Evolutionary conservation across 108 stramenopile genomes (phyloP), one percentile per base, ranked within the genome.

Genomic region (Skeletonema grethae): DNA sequence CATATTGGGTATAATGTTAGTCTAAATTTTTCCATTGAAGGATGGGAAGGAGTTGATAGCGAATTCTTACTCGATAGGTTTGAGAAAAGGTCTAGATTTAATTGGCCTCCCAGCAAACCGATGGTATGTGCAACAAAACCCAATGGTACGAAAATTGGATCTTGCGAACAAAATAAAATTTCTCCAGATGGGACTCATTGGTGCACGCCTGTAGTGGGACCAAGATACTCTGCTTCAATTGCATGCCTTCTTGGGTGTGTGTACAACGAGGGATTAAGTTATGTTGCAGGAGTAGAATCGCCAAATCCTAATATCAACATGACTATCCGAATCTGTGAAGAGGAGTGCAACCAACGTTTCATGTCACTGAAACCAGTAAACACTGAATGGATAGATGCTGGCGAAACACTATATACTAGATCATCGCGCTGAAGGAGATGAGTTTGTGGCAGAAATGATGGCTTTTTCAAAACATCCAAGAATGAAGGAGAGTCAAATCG

Each of bases 231-330:
- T 22, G 75, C 62, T 8, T 57, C 61, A 1, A 15, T 69, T 16
- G 75, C 75, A 34, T 76, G 75, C 38, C 69, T 76, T 38, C 36
- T 76, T 25, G 75, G 75, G 38, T 75, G 74, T 34, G 63, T 75
- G 36, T 75, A 75, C 16, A 75, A 75, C 60, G 73, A 48, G 65
- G n/a, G 39, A n/a, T n/a, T n/a, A n/a, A n/a, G n/a, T n/a, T n/a
- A n/a, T n/a, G n/a, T n/a, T n/a, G n/a, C n/a, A n/a, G n/a, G n/a
- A n/a, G n/a, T n/a, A n/a, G n/a, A n/a, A n/a, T n/a, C n/a, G n/a
- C n/a, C n/a, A n/a, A n/a, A n/a, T n/a, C n/a, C n/a, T n/a, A n/a
- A n/a, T n/a, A n/a, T n/a, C n/a, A n/a, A n/a, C 18, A 22, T 46
- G 20, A 16, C 4, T 43, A 16, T 76, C 20, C 28, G 67, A 41